These are phyloP conservation scores for Phytophthora capsici DNA, from an alignment of 352 stramenopile genomes.

Conservation along the genomic window DNA sequence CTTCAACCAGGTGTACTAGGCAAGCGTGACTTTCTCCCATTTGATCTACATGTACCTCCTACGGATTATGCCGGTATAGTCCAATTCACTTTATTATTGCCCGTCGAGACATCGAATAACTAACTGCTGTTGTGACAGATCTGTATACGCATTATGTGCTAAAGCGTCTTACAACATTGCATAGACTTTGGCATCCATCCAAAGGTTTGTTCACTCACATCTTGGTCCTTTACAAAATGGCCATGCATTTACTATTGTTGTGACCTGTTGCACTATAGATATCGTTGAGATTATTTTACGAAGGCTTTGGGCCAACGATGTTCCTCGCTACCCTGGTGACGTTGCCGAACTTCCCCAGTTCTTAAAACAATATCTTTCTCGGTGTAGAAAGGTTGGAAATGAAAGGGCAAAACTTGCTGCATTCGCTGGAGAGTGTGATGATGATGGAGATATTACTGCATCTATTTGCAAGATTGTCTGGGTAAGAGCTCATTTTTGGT, in stretches of 20 bases:
- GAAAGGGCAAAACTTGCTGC: slow-evolving; percentile 23
- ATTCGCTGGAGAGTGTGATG: slow-evolving; percentile 26
- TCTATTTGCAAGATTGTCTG: slow-evolving; percentile 56
- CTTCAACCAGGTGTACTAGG: slow-evolving; percentile 41
- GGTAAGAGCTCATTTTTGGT: slow-evolving; percentile 32
- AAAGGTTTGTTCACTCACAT: slow-evolving; percentile 27
- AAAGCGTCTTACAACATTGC: slow-evolving; percentile 40
- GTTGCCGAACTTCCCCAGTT: slow-evolving; percentile 46
- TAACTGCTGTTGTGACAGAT: slow-evolving; percentile 29
- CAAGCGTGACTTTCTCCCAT: slow-evolving; percentile 51
- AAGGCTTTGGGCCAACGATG: slow-evolving; percentile 36
- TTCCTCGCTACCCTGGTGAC: slow-evolving; percentile 8
- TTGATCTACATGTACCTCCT: slow-evolving; percentile 12
- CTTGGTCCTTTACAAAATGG: neutral
- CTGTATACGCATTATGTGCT: slow-evolving; percentile 43
- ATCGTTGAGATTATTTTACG: slow-evolving; percentile 43
- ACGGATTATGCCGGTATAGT: slow-evolving; percentile 30
- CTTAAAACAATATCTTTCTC: slow-evolving; percentile 32
- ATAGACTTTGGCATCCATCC: slow-evolving; percentile 39
- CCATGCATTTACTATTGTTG: neutral
- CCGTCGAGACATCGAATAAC: neutral
- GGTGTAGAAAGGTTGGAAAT: slow-evolving; percentile 26
- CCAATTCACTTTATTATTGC: neutral
- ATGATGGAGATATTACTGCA: slow-evolving; percentile 34
- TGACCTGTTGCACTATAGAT: slow-evolving; percentile 26